phyloP scores from a whole-genome alignment of 2,329 filamentous ascomycete species.

The Colletotrichum godetiae region DNA sequence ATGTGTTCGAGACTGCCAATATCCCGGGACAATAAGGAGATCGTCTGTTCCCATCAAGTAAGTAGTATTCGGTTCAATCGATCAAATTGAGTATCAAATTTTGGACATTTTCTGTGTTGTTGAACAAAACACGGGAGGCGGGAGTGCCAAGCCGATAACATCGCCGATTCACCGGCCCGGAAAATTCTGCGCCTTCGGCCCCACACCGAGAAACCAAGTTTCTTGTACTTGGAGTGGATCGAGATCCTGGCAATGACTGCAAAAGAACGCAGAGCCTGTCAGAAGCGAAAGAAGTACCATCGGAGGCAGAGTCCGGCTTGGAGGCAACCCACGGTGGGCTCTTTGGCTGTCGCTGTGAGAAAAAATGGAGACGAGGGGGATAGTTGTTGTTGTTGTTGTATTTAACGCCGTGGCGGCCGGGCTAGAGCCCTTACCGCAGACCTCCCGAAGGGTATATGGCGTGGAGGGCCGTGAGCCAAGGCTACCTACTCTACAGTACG shows the following conservation, averaged over 20 bases:
- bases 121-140: background rate
- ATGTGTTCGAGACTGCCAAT: too few species aligned
- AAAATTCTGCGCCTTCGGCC: conserved; percentile 33
- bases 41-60: background rate
- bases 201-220: conserved; percentile 29
- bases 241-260: background rate
- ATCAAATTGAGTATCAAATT: background rate
- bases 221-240: conserved; percentile 17
- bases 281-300: background rate
- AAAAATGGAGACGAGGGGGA: conserved; percentile 6
- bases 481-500: too few species aligned
- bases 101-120: background rate
- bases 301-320: background rate
- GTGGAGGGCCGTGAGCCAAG: too few species aligned
- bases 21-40: background rate
- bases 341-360: background rate
- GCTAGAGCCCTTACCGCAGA: too few species aligned
- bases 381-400: too few species aligned
- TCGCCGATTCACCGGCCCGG: conserved; percentile 17
- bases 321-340: conserved; percentile 19
- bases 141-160: conserved; percentile 15
- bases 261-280: background rate
- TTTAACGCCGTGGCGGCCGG: too few species aligned
- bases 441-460: too few species aligned
- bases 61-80: background rate